Base-by-base conservation (phyloP, 257 asterid genomes). In the Vinca minor region DNA sequence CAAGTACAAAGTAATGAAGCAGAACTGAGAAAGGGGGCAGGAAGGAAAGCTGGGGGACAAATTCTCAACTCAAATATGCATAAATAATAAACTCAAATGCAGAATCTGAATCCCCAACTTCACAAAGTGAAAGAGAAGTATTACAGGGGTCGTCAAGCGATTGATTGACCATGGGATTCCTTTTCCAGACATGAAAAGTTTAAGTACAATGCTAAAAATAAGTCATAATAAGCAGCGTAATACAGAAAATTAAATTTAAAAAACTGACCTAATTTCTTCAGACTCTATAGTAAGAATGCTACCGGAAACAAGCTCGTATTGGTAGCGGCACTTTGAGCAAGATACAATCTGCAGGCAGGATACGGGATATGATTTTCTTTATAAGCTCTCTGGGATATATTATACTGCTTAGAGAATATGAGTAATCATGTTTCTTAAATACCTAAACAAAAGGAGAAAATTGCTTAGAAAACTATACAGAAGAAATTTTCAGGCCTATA, bases 261-360 rank as follows among this genome's bases (percentile, higher is more conserved):
- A 60, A 59, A 56, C 78, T 39, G 69, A 89, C 96, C 98, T 79
- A 46, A 87, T 81, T 79, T 92, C 98, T 84, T 92, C 96, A 6
- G 96, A 89, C 61, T 92, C 95, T 66, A 89, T 85, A 59, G 76
- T 67, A 68, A 71, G 71, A 67, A 92, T 82, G 76, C 77, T 81
- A 67, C 98, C 98, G 11, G 98, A 92, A 74, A 89, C 79, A 46
- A 92, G 85, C 75, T 89, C 95, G 63, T 89, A 92, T 76, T 87
- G 86, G 78, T 82, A 89, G 79, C 98, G 84, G 83, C 98, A 89
- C 77, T 82, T 88, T 57, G 95, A 89, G 76, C 98, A 92, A 50
- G 98, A 84, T 32, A 82, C 96, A 60, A 85, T 77, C 96, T 92
- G 89, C 70, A 76, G 64, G 68, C 38, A 50, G 46, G 64, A 60